Evolutionary conservation across 2,329 filamentous ascomycete genomes (phyloP).

Genomic region (Monilinia aucupariae): DNA sequence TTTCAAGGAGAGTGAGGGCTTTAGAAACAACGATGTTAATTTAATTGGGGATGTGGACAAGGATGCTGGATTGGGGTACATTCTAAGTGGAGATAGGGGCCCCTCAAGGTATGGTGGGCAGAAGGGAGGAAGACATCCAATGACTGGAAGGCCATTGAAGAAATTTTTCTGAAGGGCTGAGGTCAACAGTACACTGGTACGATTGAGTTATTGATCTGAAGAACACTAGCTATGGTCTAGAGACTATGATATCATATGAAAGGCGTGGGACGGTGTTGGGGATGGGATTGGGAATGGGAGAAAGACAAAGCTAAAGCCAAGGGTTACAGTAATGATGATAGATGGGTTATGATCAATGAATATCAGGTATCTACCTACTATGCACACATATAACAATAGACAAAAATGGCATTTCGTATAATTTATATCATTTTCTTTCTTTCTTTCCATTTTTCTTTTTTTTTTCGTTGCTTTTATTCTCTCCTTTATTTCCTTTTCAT

Average conservation of each 20-base stretch:
- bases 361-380: background rate
- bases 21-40: constrained; percentile 36
- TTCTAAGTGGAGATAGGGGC: background rate
- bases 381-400: background rate
- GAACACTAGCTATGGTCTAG: background rate
- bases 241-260: background rate
- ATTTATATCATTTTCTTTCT: background rate
- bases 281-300: background rate
- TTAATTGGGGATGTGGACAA: constrained; percentile 17
- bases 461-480: background rate
- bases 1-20: constrained; percentile 73
- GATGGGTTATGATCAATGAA: constrained; percentile 8
- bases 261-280: background rate
- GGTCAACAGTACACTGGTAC: no score
- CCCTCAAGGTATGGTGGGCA: background rate
- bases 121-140: background rate
- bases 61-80: background rate
- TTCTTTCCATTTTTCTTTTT: no score
- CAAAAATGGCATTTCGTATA: background rate
- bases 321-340: constrained; percentile 5
- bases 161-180: background rate
- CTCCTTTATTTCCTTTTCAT: no score
- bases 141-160: background rate
- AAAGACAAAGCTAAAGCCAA: background rate
- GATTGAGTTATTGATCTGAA: background rate